These are phyloP conservation scores for Salix udensis DNA, from an alignment of 345 rosid species.

Conservation along the genomic window DNA sequence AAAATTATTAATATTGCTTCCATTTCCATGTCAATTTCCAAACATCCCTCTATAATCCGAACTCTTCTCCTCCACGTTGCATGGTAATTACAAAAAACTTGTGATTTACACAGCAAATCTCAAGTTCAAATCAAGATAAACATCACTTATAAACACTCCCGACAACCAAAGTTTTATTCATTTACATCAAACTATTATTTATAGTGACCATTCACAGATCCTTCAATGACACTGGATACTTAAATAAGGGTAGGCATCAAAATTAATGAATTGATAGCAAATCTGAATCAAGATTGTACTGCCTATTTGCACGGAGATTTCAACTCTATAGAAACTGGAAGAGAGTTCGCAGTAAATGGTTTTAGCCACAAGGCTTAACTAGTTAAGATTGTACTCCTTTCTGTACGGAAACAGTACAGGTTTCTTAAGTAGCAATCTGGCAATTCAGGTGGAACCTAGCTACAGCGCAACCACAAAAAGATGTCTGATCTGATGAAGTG, in stretches of 20 bases:
- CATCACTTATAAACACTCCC: too few relatives aligned
- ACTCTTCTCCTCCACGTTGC: background rate
- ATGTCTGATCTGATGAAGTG: background rate
- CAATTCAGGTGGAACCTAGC: constrained; percentile 23
- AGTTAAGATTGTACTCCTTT: background rate
- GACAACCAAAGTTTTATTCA: too few relatives aligned
- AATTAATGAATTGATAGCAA: background rate
- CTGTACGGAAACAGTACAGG: constrained; percentile 12
- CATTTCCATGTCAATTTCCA: background rate
- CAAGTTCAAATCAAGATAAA: too few relatives aligned
- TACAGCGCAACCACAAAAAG: constrained; percentile 13
- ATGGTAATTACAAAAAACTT: background rate
- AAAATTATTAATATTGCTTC: too few relatives aligned
- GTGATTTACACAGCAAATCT: accelerated
- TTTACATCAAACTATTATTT: too few relatives aligned
- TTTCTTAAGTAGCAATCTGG: constrained; percentile 25
- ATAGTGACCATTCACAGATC: background rate
- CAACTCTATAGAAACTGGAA: background rate
- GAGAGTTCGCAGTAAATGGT: background rate
- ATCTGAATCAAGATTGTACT: background rate
- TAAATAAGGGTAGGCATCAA: too few relatives aligned
- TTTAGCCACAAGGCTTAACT: background rate
- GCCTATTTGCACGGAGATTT: background rate
- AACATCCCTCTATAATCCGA: background rate
- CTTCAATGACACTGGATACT: too few relatives aligned